These are phyloP conservation scores for Trichodelitschia bisporula DNA, from an alignment of 495 filamentous ascomycete species.

Conservation along the genomic window DNA sequence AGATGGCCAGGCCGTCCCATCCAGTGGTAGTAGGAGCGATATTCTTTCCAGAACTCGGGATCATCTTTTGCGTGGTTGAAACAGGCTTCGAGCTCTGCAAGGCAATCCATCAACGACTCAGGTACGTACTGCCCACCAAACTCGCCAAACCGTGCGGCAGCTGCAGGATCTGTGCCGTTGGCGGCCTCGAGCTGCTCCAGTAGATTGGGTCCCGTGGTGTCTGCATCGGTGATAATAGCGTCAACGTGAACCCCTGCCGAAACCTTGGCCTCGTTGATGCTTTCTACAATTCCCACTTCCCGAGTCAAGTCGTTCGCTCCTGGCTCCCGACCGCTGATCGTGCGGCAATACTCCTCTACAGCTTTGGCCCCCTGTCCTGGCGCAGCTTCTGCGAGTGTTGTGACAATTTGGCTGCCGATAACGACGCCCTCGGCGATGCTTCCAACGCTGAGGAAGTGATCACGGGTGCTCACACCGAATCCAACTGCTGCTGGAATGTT, in stretches of 20 bases:
- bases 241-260: constrained; percentile 27
- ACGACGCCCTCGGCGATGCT: constrained; percentile 80
- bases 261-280: constrained; percentile 27
- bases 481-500: constrained; percentile 76
- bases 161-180: constrained; percentile 27
- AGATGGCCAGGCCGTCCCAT: constrained; percentile 88
- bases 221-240: constrained; percentile 34
- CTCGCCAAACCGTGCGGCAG: constrained; percentile 76
- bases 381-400: constrained; percentile 38
- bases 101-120: constrained; percentile 91
- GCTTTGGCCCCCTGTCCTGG: constrained; percentile 44
- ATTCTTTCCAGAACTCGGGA: constrained; percentile 90
- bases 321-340: constrained; percentile 38
- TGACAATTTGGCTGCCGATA: constrained; percentile 90
- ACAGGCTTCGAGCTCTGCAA: constrained; percentile 73
- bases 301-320: constrained; percentile 19
- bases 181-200: constrained; percentile 51
- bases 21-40: constrained; percentile 86
- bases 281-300: constrained; percentile 40
- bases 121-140: constrained; percentile 99
- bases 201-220: constrained; percentile 32
- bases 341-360: constrained; percentile 67
- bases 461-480: constrained; percentile 85
- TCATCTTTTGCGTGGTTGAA: constrained; percentile 72
- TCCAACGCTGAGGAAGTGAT: constrained; percentile 74